Percentiles rank a stretch among this genome's conserved stretches.
These are phyloP conservation scores for Tuber aestivum DNA, from an alignment of 495 filamentous ascomycete genomes.

Conservation along the genomic window DNA sequence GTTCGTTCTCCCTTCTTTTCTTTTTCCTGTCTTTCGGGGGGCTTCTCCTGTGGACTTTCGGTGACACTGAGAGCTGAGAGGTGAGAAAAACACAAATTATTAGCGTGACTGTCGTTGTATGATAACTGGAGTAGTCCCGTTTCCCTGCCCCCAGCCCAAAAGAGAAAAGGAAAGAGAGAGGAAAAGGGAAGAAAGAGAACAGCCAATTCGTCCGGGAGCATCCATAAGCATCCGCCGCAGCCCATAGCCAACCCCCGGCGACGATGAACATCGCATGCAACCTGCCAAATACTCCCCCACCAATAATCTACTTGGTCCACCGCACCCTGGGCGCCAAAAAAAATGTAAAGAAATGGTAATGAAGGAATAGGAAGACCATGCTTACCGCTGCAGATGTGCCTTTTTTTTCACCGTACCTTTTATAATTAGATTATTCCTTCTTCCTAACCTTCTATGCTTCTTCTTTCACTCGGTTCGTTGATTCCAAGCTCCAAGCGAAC, in stretches of 20 bases:
- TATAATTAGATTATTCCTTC: constrained; percentile 19
- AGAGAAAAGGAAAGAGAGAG: neutral
- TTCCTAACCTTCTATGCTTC: constrained; percentile 8
- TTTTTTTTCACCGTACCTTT: constrained; percentile 15
- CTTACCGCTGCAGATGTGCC: constrained; percentile 9
- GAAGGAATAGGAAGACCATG: constrained; percentile 7
- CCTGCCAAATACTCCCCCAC: constrained; percentile 13
- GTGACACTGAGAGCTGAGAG: constrained; percentile 21
- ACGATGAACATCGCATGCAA: constrained; percentile 31
- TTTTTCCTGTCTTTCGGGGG: neutral
- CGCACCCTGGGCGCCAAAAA: constrained; percentile 26
- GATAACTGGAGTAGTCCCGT: constrained; percentile 23
- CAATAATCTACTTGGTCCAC: constrained; percentile 16
- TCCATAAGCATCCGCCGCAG: neutral
- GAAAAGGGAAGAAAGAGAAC: neutral
- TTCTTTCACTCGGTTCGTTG: constrained; percentile 16
- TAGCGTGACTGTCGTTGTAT: constrained; percentile 25
- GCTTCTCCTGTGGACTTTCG: neutral
- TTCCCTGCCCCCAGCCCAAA: constrained; percentile 22
- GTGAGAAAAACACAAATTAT: constrained; percentile 6
- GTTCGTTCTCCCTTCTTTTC: neutral
- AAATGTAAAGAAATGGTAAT: constrained; percentile 15
- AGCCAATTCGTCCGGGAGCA: constrained; percentile 1
- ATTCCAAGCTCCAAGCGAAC: neutral
- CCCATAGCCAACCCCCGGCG: neutral